Conservation (phyloP, 2,329 filamentous ascomycete species). For the Pestalotiopsis sp. region DNA sequence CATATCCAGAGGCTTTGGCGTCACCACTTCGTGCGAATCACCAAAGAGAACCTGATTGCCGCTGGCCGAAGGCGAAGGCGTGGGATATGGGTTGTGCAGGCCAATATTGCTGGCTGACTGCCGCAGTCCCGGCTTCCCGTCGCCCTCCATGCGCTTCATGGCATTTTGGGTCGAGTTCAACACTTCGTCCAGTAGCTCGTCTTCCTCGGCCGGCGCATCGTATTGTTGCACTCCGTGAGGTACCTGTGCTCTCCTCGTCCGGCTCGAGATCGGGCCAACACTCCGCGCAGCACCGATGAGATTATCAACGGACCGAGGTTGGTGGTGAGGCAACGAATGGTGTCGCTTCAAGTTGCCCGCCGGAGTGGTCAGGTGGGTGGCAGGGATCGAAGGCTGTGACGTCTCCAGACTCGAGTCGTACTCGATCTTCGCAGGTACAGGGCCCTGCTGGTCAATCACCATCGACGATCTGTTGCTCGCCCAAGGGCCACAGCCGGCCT, state of each 20-base stretch:
- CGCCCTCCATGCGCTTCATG: conserved; percentile 70
- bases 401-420: conserved; percentile 62
- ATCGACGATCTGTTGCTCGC: conserved; percentile 84
- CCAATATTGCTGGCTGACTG: conserved; percentile 68
- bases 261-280: conserved; percentile 70
- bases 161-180: conserved; percentile 77
- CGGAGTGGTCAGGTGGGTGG: conserved; percentile 53
- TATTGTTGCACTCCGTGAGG: conserved; percentile 80
- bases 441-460: conserved; percentile 65
- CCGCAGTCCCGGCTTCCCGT: conserved; percentile 52
- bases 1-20: conserved; percentile 74
- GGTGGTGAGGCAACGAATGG: conserved; percentile 66
- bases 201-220: conserved; percentile 94
- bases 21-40: conserved; percentile 62
- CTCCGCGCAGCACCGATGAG: conserved; percentile 57
- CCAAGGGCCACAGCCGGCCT: conserved; percentile 90
- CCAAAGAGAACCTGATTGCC: conserved; percentile 77
- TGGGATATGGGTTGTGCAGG: conserved; percentile 65
- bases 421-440: conserved; percentile 53
- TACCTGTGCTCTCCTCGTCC: conserved; percentile 79
- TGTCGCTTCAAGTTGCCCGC: conserved; percentile 64
- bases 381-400: conserved; percentile 51
- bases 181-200: conserved; percentile 91
- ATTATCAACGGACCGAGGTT: conserved; percentile 67
- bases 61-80: conserved; percentile 78